Evolutionary conservation across 2,329 filamentous ascomycete species (phyloP).

Genomic region (Colletotrichum horii): DNA sequence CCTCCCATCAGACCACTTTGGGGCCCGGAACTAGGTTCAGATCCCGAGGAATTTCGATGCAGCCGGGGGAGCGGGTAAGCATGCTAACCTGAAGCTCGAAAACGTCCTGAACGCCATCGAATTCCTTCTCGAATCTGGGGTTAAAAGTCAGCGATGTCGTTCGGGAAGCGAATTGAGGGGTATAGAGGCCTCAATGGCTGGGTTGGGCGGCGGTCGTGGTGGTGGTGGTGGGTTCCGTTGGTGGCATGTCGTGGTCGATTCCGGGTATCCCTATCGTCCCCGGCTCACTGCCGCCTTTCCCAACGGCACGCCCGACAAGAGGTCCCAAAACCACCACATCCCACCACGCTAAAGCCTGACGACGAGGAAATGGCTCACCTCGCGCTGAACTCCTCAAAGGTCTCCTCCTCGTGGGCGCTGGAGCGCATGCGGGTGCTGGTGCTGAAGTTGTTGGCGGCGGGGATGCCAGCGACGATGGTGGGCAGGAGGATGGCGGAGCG

Average conservation of each 20-base stretch:
- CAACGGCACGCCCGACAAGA: background rate
- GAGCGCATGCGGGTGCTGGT: slow-evolving; percentile 61
- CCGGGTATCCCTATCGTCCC: slow-evolving; percentile 15
- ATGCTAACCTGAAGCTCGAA: slow-evolving; percentile 95
- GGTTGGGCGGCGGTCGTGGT: background rate
- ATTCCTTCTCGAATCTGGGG: slow-evolving; percentile 97
- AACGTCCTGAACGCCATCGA: slow-evolving; percentile 95
- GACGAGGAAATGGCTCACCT: slow-evolving; percentile 68
- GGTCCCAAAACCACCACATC: background rate
- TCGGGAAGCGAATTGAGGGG: background rate
- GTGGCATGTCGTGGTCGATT: background rate
- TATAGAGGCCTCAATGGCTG: slow-evolving; percentile 5
- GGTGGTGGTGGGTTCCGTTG: background rate
- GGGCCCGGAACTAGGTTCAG: slow-evolving; percentile 4
- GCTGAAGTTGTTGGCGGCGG: slow-evolving; percentile 64
- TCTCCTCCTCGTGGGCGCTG: slow-evolving; percentile 85
- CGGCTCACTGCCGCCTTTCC: background rate
- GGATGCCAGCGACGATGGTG: slow-evolving; percentile 48
- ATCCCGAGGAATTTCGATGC: slow-evolving; percentile 4
- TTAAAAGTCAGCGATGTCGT: slow-evolving; percentile 3
- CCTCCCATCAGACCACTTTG: slow-evolving; percentile 25
- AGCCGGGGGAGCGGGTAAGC: background rate
- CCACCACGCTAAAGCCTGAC: background rate
- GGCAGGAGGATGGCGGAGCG: slow-evolving; percentile 57
- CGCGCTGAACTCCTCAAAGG: slow-evolving; percentile 97